A percentile compares a stretch with the other conserved stretches of the same genome.
phyloP scores from a whole-genome alignment of 768 basidiomycete genomes.

The Sistotremastrum niveocremeum region DNA sequence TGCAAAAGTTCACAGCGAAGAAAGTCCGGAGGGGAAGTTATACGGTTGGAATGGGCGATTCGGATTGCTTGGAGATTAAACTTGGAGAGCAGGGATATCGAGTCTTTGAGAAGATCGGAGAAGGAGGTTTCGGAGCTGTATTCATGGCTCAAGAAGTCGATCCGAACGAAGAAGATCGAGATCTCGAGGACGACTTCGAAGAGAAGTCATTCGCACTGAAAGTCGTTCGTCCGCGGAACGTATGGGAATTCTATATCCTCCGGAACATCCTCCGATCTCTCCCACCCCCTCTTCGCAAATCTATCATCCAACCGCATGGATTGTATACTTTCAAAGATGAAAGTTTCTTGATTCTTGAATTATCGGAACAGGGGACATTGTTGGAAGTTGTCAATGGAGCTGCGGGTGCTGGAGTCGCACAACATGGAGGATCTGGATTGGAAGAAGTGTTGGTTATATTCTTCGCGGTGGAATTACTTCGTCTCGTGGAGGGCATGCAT shows the following conservation, averaged over 20 bases:
- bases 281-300: slow-evolving; percentile 40
- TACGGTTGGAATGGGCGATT: slow-evolving; percentile 22
- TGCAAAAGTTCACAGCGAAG: slow-evolving; percentile 61
- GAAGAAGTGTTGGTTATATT: slow-evolving; percentile 93
- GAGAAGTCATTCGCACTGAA: slow-evolving; percentile 70
- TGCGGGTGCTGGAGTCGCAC: slow-evolving; percentile 55
- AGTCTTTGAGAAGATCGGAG: slow-evolving; percentile 80
- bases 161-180: slow-evolving; percentile 35
- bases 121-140: slow-evolving; percentile 95
- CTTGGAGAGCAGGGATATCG: slow-evolving; percentile 55
- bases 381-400: slow-evolving; percentile 88
- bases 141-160: slow-evolving; percentile 55
- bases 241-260: slow-evolving; percentile 90
- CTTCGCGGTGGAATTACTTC: slow-evolving; percentile 84
- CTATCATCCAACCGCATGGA: slow-evolving; percentile 63
- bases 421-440: slow-evolving; percentile 60
- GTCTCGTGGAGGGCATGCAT: slow-evolving; percentile 74
- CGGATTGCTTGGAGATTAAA: slow-evolving; percentile 36
- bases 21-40: slow-evolving; percentile 17
- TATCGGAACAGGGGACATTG: slow-evolving; percentile 83
- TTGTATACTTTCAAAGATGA: slow-evolving; percentile 83
- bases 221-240: slow-evolving; percentile 72
- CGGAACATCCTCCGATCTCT: slow-evolving; percentile 61
- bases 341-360: slow-evolving; percentile 77
- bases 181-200: slow-evolving; percentile 41